Percentiles rank a stretch among this genome's conserved stretches.
Evolutionary conservation across 805 yeast species (phyloP).

Genomic region (Ascoidea asiatica): DNA sequence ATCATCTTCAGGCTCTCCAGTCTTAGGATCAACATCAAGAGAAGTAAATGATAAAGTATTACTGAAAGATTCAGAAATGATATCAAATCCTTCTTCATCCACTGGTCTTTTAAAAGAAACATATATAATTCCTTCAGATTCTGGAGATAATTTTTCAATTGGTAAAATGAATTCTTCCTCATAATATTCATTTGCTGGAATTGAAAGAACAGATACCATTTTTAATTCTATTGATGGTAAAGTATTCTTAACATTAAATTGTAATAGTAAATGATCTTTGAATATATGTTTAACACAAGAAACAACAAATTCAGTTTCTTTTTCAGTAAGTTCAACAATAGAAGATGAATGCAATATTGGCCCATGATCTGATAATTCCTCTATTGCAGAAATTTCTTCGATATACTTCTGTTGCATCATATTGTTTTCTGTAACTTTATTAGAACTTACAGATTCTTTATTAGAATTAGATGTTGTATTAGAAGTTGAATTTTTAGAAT

Average conservation of each 20-base stretch:
- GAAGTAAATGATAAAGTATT: slow-evolving; percentile 63
- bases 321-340: slow-evolving; percentile 64
- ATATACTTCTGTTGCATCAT: slow-evolving; percentile 51
- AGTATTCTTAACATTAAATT: slow-evolving; percentile 77
- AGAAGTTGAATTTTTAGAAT: slow-evolving; percentile 12
- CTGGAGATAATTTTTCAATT: slow-evolving; percentile 58
- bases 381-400: slow-evolving; percentile 53
- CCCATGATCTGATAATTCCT: slow-evolving; percentile 68
- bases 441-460: slow-evolving; percentile 20
- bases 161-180: slow-evolving; percentile 66
- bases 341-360: slow-evolving; percentile 57
- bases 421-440: slow-evolving; percentile 15
- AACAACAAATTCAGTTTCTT: slow-evolving; percentile 88
- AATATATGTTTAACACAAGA: slow-evolving; percentile 74
- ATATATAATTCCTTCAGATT: slow-evolving; percentile 59
- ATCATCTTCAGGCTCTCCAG: slow-evolving; percentile 48
- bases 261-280: slow-evolving; percentile 58
- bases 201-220: slow-evolving; percentile 58
- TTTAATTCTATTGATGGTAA: slow-evolving; percentile 64
- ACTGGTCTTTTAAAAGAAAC: slow-evolving; percentile 57
- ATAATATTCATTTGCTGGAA: slow-evolving; percentile 41
- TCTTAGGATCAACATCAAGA: slow-evolving; percentile 65
- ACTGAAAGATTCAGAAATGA: slow-evolving; percentile 38
- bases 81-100: slow-evolving; percentile 19
- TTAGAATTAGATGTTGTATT: slow-evolving; percentile 16